A percentile compares a stretch with the other conserved stretches of the same genome.
Conservation (phyloP, 1,284 basidiomycete species). For the Malassezia equina region DNA sequence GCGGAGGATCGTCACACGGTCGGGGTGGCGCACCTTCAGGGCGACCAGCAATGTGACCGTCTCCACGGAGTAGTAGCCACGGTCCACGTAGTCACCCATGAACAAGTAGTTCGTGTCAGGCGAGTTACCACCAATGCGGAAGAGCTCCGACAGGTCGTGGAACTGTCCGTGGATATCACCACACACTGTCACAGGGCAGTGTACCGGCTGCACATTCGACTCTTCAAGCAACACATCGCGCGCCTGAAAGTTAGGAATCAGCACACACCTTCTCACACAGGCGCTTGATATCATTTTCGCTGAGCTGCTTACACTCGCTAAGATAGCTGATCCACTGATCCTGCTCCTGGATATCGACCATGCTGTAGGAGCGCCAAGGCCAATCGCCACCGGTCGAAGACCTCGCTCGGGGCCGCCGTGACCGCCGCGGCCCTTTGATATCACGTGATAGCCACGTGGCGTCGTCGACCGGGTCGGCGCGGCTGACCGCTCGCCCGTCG, state of each 20-base stretch:
- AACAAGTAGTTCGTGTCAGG: slow-evolving; percentile 99
- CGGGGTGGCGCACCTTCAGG: slow-evolving; percentile 92
- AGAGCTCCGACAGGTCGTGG: slow-evolving; percentile 87
- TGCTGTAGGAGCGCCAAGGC: slow-evolving; percentile 8
- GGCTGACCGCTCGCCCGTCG: background rate
- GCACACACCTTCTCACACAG: slow-evolving; percentile 88
- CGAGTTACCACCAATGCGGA: slow-evolving; percentile 97
- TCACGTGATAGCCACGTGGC: slow-evolving; percentile 12
- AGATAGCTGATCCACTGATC: slow-evolving; percentile 83
- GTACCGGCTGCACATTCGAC: slow-evolving; percentile 65
- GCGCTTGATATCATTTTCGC: slow-evolving; percentile 90
- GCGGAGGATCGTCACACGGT: slow-evolving; percentile 92
- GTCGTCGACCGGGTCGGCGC: background rate
- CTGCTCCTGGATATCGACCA: slow-evolving; percentile 46
- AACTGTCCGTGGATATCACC: slow-evolving; percentile 97
- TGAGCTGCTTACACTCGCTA: slow-evolving; percentile 92
- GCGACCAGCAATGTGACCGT: slow-evolving; percentile 97
- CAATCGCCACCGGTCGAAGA: background rate
- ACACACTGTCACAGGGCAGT: slow-evolving; percentile 58
- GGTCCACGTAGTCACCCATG: slow-evolving; percentile 99
- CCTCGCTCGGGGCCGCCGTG: background rate
- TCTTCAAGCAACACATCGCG: slow-evolving; percentile 82
- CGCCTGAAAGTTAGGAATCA: slow-evolving; percentile 55
- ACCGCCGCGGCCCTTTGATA: background rate
- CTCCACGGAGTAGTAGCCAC: slow-evolving; percentile 98